Conservation (phyloP, 805 yeast species). For the Myxozyma lipomycoides region DNA sequence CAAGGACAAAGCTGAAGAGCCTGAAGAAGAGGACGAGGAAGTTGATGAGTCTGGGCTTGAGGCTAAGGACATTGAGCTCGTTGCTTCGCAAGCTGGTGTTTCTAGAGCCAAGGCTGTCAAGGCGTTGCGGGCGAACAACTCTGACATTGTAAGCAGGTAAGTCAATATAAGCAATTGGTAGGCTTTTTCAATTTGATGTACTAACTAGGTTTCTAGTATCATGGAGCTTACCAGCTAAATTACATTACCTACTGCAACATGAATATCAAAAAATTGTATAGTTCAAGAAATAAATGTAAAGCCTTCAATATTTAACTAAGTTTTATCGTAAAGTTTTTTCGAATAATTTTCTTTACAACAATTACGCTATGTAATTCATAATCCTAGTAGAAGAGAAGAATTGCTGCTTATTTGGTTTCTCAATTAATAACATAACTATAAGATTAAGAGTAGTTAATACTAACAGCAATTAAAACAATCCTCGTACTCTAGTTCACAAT, state of each 20-base stretch:
- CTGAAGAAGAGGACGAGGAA: conserved; percentile 62
- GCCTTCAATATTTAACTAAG: no score
- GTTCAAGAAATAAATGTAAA: no score
- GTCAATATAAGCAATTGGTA: not conserved
- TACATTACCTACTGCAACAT: not conserved
- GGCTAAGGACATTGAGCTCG: conserved; percentile 75
- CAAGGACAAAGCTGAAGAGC: conserved; percentile 41
- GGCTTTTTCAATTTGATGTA: not conserved
- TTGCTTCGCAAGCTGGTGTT: conserved; percentile 86
- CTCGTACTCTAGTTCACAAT: no score
- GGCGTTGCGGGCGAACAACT: conserved; percentile 82
- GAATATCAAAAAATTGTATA: no score
- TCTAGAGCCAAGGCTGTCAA: conserved; percentile 86
- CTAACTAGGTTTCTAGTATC: conserved; percentile 46
- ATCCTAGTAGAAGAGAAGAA: no score
- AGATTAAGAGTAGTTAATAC: no score
- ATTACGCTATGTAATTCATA: no score
- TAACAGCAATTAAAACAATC: no score
- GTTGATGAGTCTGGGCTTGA: conserved; percentile 84
- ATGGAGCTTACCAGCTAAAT: conserved; percentile 50
- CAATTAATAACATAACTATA: no score
- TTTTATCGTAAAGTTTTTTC: no score
- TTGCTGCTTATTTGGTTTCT: no score
- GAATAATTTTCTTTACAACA: no score
- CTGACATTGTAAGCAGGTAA: conserved; percentile 81